Conservation (phyloP, 257 asterid species). For the Nicotiana sylvestris region DNA sequence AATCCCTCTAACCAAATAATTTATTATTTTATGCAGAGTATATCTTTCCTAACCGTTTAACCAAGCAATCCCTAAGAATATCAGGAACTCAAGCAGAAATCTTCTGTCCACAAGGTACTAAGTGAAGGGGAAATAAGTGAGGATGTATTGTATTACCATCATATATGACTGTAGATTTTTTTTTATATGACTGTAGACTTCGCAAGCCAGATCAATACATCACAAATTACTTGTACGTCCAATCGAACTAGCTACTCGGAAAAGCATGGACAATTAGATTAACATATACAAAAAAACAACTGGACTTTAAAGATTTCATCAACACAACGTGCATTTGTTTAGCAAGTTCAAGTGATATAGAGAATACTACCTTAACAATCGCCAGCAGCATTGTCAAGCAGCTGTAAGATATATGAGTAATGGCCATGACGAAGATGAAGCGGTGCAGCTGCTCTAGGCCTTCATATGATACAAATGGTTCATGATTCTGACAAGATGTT, state of each 20-base stretch:
- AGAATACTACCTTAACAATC: conserved; percentile 69
- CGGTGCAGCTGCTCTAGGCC: conserved; percentile 99
- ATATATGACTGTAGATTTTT: neutral
- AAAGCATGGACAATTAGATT: neutral
- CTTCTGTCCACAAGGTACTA: neutral
- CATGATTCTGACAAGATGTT: conserved; percentile 54
- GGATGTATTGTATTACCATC: neutral
- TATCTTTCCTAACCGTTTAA: too few relatives aligned
- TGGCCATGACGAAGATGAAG: conserved; percentile 96
- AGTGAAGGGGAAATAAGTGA: neutral
- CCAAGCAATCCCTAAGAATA: neutral
- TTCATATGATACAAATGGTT: conserved; percentile 93
- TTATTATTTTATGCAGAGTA: too few relatives aligned
- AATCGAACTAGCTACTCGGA: neutral
- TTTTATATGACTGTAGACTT: neutral
- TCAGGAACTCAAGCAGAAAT: neutral
- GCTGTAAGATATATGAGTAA: conserved; percentile 89
- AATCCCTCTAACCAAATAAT: too few relatives aligned
- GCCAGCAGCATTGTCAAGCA: conserved; percentile 98
- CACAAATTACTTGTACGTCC: neutral
- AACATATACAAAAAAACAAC: neutral
- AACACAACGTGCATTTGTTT: neutral
- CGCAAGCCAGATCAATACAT: neutral
- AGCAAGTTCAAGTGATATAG: conserved; percentile 1
- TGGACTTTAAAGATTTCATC: neutral